Conservation (phyloP, 768 basidiomycete species). For the Nevesoporus exiguus region DNA sequence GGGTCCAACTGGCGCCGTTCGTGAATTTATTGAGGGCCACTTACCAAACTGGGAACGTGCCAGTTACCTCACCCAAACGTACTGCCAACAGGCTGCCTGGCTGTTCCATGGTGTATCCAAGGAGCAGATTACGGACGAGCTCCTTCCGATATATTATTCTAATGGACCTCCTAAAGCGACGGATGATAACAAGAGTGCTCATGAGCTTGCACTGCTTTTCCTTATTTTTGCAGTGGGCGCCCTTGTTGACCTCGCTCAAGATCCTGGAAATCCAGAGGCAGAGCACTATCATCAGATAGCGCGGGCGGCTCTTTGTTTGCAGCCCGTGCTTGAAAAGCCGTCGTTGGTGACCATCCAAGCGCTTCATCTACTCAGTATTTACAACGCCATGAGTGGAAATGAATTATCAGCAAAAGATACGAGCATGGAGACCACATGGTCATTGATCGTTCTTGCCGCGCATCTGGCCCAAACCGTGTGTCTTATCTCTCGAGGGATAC, state of each 20-base stretch:
- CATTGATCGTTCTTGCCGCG: conserved; percentile 57
- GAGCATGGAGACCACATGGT: conserved; percentile 73
- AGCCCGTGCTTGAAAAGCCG: conserved; percentile 69
- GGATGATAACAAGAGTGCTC: conserved; percentile 42
- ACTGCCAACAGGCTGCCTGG: conserved; percentile 50
- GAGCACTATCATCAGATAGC: conserved; percentile 68
- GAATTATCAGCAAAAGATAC: conserved; percentile 55
- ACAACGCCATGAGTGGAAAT: conserved; percentile 66
- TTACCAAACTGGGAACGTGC: conserved; percentile 55
- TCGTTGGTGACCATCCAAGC: conserved; percentile 67
- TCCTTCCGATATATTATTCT: conserved; percentile 41
- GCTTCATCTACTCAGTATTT: conserved; percentile 64
- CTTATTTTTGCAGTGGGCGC: conserved; percentile 53
- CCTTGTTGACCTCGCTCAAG: conserved; percentile 37
- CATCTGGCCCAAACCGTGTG: conserved; percentile 65
- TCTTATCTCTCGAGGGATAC: conserved; percentile 11
- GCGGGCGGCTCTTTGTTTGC: conserved; percentile 60
- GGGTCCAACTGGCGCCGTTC: conserved; percentile 44
- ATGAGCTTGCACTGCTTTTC: conserved; percentile 49
- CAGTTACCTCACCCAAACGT: conserved; percentile 40
- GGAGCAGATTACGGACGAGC: conserved; percentile 44
- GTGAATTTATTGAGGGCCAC: conserved; percentile 48
- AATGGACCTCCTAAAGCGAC: conserved; percentile 16
- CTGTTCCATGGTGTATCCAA: conserved; percentile 46
- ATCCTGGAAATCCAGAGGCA: conserved; percentile 37